Evolutionary conservation across 371 early-diverging fungal species (phyloP).

Genomic region (Actinomucor elegans): DNA sequence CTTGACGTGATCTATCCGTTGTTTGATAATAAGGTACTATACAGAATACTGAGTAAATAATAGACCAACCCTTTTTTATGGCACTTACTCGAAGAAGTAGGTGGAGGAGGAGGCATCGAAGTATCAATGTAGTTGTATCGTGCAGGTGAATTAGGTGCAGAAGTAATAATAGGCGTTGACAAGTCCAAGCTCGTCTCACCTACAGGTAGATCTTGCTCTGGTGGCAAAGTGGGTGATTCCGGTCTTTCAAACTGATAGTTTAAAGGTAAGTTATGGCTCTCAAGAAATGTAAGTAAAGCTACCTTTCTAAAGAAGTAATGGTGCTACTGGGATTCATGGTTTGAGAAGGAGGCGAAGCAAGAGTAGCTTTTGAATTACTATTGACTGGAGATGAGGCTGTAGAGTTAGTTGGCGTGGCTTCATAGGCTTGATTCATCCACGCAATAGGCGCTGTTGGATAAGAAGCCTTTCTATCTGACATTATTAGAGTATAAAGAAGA

Average conservation of each 20-base stretch:
- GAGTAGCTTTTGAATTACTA: not conserved
- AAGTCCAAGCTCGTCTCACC: not conserved
- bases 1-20: not conserved
- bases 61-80: not conserved
- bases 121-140: not conserved
- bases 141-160: not conserved
- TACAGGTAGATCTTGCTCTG: conserved; percentile 11
- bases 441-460: conserved; percentile 21
- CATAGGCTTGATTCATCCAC: conserved; percentile 24
- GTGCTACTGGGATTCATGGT: conserved; percentile 2
- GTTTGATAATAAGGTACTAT: not conserved
- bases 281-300: too few relatives aligned
- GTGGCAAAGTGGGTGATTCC: conserved; percentile 43
- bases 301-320: conserved; percentile 10
- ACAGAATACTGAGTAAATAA: not conserved
- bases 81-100: not conserved
- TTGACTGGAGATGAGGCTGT: not conserved
- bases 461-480: conserved; percentile 12
- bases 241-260: conserved; percentile 19
- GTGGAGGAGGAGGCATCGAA: conserved; percentile 3
- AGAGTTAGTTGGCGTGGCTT: not conserved
- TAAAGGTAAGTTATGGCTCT: too few relatives aligned
- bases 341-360: not conserved
- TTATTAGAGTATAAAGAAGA: not conserved
- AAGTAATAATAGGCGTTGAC: not conserved